Percentiles rank a stretch among this genome's conserved stretches.
phyloP scores from a whole-genome alignment of 306 rosid species.

The Clitoria ternatea region DNA sequence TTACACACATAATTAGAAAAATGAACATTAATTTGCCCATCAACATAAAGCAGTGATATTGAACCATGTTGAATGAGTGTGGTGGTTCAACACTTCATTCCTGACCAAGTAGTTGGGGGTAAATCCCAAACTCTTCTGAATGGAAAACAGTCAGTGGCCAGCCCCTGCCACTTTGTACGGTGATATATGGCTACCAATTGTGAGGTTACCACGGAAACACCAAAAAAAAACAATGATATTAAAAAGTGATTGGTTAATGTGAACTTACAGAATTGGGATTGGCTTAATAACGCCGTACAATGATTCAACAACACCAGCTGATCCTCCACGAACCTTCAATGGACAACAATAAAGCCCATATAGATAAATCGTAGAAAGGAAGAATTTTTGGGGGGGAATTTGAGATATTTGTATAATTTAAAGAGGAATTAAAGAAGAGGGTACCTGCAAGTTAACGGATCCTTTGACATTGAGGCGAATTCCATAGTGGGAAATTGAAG shows the following conservation, averaged over 20 bases:
- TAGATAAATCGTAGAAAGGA: background rate
- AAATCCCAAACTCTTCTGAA: too few relatives aligned
- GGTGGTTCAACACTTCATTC: too few relatives aligned
- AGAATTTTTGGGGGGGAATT: background rate
- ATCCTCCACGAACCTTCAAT: slow-evolving; percentile 92
- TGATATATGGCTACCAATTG: too few relatives aligned
- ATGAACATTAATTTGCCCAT: background rate
- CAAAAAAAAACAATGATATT: too few relatives aligned
- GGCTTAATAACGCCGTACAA: slow-evolving; percentile 83
- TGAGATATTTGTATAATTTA: background rate
- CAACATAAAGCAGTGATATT: background rate
- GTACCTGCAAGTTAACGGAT: slow-evolving; percentile 78
- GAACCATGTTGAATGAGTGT: too few relatives aligned
- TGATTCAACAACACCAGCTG: slow-evolving; percentile 81
- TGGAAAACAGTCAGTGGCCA: too few relatives aligned
- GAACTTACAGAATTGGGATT: slow-evolving; percentile 64
- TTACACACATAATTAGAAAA: background rate
- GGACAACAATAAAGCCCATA: too few relatives aligned
- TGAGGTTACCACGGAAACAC: too few relatives aligned
- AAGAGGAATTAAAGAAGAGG: slow-evolving; percentile 13
- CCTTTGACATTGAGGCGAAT: slow-evolving; percentile 68
- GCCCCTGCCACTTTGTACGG: too few relatives aligned
- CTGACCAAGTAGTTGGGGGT: too few relatives aligned
- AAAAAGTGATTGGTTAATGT: background rate
- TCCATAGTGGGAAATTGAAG: slow-evolving; percentile 77